A percentile compares a stretch with the other conserved stretches of the same genome.
These are phyloP conservation scores for Debaryomyces maramus DNA, from an alignment of 805 yeast species.

Conservation along the genomic window DNA sequence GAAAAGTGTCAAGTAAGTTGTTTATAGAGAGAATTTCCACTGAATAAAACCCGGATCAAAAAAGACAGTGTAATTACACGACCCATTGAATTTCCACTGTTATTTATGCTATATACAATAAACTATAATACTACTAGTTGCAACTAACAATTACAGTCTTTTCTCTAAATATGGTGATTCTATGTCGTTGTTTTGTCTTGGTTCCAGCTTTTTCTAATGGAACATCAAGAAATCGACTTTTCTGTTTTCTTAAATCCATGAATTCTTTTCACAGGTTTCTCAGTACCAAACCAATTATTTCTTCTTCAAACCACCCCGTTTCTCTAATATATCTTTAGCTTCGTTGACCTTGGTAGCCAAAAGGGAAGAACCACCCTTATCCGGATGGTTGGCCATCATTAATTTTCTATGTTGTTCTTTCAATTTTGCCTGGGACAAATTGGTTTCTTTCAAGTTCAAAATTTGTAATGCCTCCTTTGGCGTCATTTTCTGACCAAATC, in stretches of 20 bases:
- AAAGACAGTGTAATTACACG: background rate
- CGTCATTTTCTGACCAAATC: constrained; percentile 89
- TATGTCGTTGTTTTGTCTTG: no score
- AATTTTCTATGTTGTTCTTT: constrained; percentile 80
- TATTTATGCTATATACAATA: background rate
- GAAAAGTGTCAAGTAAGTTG: no score
- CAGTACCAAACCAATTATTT: constrained; percentile 25
- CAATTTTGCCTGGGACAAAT: constrained; percentile 59
- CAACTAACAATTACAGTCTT: no score
- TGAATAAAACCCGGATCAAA: no score
- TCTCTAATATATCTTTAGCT: constrained; percentile 81
- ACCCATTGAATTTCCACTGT: background rate
- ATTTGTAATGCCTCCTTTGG: constrained; percentile 87
- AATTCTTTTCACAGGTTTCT: no score
- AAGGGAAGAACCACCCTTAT: constrained; percentile 88
- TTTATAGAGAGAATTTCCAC: no score
- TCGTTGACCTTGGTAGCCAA: constrained; percentile 90
- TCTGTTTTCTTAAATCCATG: no score
- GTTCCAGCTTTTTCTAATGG: no score
- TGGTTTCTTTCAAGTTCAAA: constrained; percentile 69
- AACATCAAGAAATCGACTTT: no score
- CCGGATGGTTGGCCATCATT: constrained; percentile 91
- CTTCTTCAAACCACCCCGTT: constrained; percentile 55
- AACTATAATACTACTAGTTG: background rate
- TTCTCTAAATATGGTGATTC: no score